Conservation (phyloP, 352 stramenopile species). For the Phytopythium delawarense region DNA sequence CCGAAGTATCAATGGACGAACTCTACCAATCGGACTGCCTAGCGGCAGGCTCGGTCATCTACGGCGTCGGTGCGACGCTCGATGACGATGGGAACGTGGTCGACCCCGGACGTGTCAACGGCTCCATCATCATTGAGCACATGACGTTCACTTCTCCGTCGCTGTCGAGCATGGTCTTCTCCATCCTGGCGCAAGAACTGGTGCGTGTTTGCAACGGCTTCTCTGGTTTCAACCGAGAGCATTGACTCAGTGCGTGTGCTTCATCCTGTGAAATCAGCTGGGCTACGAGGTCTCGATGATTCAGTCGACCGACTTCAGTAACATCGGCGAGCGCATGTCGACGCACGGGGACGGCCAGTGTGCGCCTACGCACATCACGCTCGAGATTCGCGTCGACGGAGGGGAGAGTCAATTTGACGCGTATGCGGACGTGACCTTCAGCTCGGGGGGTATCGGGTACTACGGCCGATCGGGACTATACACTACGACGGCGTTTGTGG, state of each 20-base stretch:
- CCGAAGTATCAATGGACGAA: slow-evolving; percentile 10
- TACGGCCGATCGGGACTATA: slow-evolving; percentile 30
- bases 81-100: slow-evolving; percentile 19
- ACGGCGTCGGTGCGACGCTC: slow-evolving; percentile 28
- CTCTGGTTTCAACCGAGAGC: neutral
- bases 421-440: slow-evolving; percentile 32
- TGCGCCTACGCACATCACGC: slow-evolving; percentile 3
- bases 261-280: slow-evolving; percentile 13
- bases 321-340: slow-evolving; percentile 39
- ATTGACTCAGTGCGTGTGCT: neutral
- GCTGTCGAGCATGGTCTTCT: slow-evolving; percentile 17
- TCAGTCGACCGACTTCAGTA: slow-evolving; percentile 7
- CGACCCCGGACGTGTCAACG: slow-evolving; percentile 24
- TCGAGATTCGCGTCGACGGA: slow-evolving; percentile 14
- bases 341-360: slow-evolving; percentile 1
- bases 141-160: neutral
- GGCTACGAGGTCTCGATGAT: slow-evolving; percentile 42
- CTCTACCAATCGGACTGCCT: slow-evolving; percentile 31
- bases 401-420: slow-evolving; percentile 2
- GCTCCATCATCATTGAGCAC: slow-evolving; percentile 35
- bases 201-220: slow-evolving; percentile 9
- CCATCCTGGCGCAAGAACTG: slow-evolving; percentile 47
- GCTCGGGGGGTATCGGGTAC: slow-evolving; percentile 32
- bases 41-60: slow-evolving; percentile 17
- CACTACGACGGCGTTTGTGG: slow-evolving; percentile 31